Evolutionary conservation across 805 yeast genomes (phyloP).

Genomic region (Yamadazyma scolyti): DNA sequence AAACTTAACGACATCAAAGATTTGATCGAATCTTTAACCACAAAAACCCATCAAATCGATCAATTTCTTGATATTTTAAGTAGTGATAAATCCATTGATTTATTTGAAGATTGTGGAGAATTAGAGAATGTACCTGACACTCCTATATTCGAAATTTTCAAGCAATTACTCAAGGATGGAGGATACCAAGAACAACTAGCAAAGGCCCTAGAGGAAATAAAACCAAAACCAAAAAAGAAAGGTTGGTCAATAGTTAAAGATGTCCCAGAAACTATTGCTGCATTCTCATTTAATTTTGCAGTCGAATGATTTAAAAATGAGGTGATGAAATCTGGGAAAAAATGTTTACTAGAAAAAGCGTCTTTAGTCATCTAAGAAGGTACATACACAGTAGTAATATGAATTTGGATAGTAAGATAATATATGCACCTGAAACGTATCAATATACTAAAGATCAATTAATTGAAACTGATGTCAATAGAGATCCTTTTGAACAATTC

Average conservation of each 20-base stretch:
- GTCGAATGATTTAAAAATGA: conserved; percentile 4
- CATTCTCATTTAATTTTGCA: conserved; percentile 9
- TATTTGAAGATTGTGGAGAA: conserved; percentile 64
- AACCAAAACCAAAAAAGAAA: conserved; percentile 3
- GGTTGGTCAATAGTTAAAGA: conserved; percentile 2
- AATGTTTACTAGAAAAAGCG: too few relatives aligned
- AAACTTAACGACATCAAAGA: conserved; percentile 49
- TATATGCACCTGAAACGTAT: conserved; percentile 82
- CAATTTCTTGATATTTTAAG: conserved; percentile 2
- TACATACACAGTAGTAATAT: too few relatives aligned
- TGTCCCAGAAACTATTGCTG: conserved; percentile 1
- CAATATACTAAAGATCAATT: conserved; percentile 74
- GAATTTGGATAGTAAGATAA: conserved; percentile 17
- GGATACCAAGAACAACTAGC: conserved; percentile 24
- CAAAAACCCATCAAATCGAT: conserved; percentile 1
- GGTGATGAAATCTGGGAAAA: neutral
- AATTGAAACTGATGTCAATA: conserved; percentile 47
- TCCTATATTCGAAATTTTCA: conserved; percentile 63
- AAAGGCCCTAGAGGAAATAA: conserved; percentile 2
- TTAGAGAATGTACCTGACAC: conserved; percentile 35
- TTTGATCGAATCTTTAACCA: conserved; percentile 20
- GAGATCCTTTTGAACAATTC: conserved; percentile 75
- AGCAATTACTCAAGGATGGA: conserved; percentile 41
- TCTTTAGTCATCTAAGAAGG: too few relatives aligned
- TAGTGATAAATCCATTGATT: conserved; percentile 7